Evolutionary conservation across 331 rosid species (phyloP).

Genomic region (Prunus yedoensis): DNA sequence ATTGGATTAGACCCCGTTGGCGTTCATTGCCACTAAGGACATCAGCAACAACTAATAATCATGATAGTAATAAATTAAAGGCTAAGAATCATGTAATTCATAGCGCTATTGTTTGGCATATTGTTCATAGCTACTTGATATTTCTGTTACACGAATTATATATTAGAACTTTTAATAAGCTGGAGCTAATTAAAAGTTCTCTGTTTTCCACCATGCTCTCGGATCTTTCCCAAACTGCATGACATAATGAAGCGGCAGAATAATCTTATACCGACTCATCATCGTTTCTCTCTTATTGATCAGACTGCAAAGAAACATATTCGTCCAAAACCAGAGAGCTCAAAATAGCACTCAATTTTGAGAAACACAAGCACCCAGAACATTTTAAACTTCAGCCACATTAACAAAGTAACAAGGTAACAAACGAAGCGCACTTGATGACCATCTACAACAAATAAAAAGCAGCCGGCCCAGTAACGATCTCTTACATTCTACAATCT

Average conservation of each 20-base stretch:
- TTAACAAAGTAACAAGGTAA: background rate
- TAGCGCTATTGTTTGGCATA: too few relatives aligned
- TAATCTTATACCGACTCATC: background rate
- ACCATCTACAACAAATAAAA: conserved; percentile 4
- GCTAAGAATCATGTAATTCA: background rate
- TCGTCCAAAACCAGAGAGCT: background rate
- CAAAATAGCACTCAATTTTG: background rate
- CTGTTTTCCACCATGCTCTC: too few relatives aligned
- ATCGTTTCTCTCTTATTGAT: too few relatives aligned
- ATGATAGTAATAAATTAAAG: background rate
- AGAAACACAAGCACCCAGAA: background rate
- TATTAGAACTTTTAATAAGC: too few relatives aligned
- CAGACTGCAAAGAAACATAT: background rate
- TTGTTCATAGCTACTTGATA: too few relatives aligned
- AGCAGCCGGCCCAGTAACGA: conserved; percentile 2
- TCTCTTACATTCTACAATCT: conserved; percentile 29
- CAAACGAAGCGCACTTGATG: background rate
- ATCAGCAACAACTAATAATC: too few relatives aligned
- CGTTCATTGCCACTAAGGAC: too few relatives aligned
- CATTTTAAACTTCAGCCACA: conserved; percentile 1
- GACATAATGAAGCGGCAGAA: conserved; percentile 6
- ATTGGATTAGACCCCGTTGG: too few relatives aligned
- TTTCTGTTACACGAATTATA: too few relatives aligned
- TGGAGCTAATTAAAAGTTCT: too few relatives aligned
- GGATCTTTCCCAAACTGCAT: background rate